Evolutionary conservation across 2,329 filamentous ascomycete genomes (phyloP), one percentile per base, ranked within the genome.

Genomic region (Alternaria ethzedia): DNA sequence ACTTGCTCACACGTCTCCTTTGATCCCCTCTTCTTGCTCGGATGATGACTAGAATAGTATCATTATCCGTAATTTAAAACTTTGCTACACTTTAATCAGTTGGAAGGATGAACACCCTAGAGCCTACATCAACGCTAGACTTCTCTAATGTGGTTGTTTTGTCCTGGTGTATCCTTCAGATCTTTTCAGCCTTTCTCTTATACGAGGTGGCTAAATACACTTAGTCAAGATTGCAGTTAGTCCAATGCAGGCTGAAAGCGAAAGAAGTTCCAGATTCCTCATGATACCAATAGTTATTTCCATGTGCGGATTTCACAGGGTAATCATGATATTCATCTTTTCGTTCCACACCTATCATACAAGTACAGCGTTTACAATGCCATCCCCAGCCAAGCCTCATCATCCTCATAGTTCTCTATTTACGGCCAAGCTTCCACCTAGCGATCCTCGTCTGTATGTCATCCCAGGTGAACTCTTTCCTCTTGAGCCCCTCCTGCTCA

Each of bases 361-460:
- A 54, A 25, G 23, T 28, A 21, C 20, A 36, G 5, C 20, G 20
- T 52, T 41, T 52, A 41, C 49, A 52, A n/a, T 23, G 1, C 26
- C 17, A 5, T n/a, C n/a, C 4, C n/a, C 54, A 46, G 41, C 36
- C 25, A 32, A 26, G 20, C 28, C 49, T 11, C 20, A 12, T 20
- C 9, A 23, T 2, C 10, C 11, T 26, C 28, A 15, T 32, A 5
- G 5, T 7, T 26, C 11, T 13, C 41, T 67, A 90, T 73, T 84
- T 77, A 71, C 86, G 87, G 6, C 94, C 94, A 65, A 98, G 80
- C 73, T 92, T 90, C 93, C 94, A 97, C 76, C 87, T 86, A 47
- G 90, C 88, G 72, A 98, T 96, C 58, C 91, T 86, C 61, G 94
- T 90, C 83, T 98, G 94, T 46, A 98, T 95, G 80, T 96, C 91